Percentiles rank a stretch among this genome's conserved stretches.
Evolutionary conservation across 2,329 filamentous ascomycete genomes (phyloP).

Genomic region (Dactylella cylindrospora): DNA sequence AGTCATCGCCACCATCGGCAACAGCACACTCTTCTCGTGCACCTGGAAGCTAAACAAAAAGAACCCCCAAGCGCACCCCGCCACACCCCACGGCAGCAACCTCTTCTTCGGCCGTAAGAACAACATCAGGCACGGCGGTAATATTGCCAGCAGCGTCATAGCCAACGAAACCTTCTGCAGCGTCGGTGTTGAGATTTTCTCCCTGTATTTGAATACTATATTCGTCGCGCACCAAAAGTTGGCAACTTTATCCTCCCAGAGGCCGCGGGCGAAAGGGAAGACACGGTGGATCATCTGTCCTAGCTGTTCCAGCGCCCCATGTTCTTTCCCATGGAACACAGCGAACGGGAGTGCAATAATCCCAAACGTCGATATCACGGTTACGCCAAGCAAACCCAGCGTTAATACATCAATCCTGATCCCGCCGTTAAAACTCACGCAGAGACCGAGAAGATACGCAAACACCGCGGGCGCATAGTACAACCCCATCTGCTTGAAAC

Average conservation of each 20-base stretch:
- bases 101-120: constrained; percentile 76
- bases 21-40: constrained; percentile 93
- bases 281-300: constrained; percentile 85
- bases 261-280: constrained; percentile 90
- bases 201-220: constrained; percentile 80
- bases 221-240: constrained; percentile 97
- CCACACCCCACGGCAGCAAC: constrained; percentile 75
- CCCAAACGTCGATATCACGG: constrained; percentile 68
- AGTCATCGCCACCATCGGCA: constrained; percentile 92
- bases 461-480: constrained; percentile 96
- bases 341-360: constrained; percentile 64
- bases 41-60: constrained; percentile 98
- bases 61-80: constrained; percentile 89
- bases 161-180: constrained; percentile 70
- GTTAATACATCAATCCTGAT: constrained; percentile 67
- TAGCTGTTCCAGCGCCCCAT: constrained; percentile 74
- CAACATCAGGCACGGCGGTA: constrained; percentile 75
- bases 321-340: constrained; percentile 64
- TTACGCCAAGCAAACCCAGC: constrained; percentile 66
- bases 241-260: constrained; percentile 98
- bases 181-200: constrained; percentile 65
- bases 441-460: constrained; percentile 83
- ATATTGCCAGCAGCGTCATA: constrained; percentile 73
- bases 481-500: constrained; percentile 98
- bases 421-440: constrained; percentile 73